These are phyloP conservation scores for Globisporangium nagaii DNA, from an alignment of 352 stramenopile species.

Conservation along the genomic window DNA sequence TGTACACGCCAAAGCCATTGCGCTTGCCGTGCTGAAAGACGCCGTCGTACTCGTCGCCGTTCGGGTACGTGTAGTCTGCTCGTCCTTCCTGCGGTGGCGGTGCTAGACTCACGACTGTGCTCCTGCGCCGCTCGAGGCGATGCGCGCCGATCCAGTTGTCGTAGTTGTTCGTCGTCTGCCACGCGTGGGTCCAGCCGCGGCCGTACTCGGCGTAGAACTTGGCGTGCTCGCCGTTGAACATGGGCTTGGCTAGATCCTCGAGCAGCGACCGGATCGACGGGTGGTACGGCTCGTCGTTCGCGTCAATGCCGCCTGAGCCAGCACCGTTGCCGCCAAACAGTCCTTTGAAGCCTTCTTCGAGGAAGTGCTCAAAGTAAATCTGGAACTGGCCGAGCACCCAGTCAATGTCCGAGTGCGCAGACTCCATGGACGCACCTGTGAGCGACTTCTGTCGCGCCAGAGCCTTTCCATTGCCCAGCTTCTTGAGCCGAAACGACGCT, in stretches of 20 bases:
- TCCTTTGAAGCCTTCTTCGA: slow-evolving; percentile 29
- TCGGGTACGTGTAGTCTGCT: slow-evolving; percentile 49
- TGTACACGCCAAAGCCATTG: slow-evolving; percentile 70
- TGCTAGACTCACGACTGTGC: slow-evolving; percentile 10
- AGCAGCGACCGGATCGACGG: slow-evolving; percentile 45
- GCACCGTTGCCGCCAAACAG: slow-evolving; percentile 21
- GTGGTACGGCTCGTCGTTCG: slow-evolving; percentile 26
- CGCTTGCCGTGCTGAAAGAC: slow-evolving; percentile 57
- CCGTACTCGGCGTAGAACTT: slow-evolving; percentile 54
- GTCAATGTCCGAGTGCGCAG: slow-evolving; percentile 36
- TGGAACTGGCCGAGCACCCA: slow-evolving; percentile 62
- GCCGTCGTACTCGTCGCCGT: slow-evolving; percentile 79
- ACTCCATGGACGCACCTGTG: slow-evolving; percentile 8
- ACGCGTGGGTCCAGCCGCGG: slow-evolving; percentile 51
- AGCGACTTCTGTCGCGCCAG: background rate
- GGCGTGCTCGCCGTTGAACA: slow-evolving; percentile 32
- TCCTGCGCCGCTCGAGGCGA: slow-evolving; percentile 25
- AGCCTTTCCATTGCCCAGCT: background rate
- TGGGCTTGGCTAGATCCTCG: slow-evolving; percentile 38
- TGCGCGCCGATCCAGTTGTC: slow-evolving; percentile 32
- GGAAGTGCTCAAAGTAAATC: slow-evolving; percentile 55
- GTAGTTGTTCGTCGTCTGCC: slow-evolving; percentile 66
- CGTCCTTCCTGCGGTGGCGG: slow-evolving; percentile 40
- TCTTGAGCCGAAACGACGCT: too few relatives aligned
- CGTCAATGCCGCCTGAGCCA: slow-evolving; percentile 3